phyloP scores from a whole-genome alignment of 345 rosid genomes.

The Chamaenerion angustifolium region DNA sequence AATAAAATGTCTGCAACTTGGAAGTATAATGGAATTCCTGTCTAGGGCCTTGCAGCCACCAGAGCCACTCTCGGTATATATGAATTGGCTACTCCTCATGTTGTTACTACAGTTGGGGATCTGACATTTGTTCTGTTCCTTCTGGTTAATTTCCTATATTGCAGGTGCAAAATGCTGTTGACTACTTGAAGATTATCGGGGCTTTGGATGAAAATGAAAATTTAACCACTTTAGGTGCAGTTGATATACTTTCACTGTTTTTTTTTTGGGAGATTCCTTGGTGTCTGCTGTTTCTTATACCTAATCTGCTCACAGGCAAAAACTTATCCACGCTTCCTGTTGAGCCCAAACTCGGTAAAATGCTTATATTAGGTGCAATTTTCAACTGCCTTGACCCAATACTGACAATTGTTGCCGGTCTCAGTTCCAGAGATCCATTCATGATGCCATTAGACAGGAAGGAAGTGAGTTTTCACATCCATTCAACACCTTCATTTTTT shows the following conservation, averaged over 20 bases:
- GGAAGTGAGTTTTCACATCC: slow-evolving; percentile 44
- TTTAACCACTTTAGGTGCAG: slow-evolving; percentile 65
- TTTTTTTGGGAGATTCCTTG: background rate
- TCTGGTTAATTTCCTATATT: slow-evolving; percentile 8
- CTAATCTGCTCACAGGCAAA: slow-evolving; percentile 37
- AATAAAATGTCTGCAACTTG: slow-evolving; percentile 83
- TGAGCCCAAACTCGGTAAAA: slow-evolving; percentile 98
- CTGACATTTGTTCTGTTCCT: background rate
- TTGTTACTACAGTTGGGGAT: background rate
- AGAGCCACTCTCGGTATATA: slow-evolving; percentile 72
- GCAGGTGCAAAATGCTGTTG: slow-evolving; percentile 96
- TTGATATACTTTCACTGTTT: background rate
- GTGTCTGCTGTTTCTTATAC: background rate
- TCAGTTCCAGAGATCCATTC: slow-evolving; percentile 92
- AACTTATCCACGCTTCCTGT: slow-evolving; percentile 86
- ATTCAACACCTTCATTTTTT: no score
- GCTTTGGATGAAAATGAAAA: slow-evolving; percentile 84
- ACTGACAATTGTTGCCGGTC: slow-evolving; percentile 95
- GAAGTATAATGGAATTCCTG: slow-evolving; percentile 77
- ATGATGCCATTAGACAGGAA: slow-evolving; percentile 93
- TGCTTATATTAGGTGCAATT: slow-evolving; percentile 81
- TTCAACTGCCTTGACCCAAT: slow-evolving; percentile 87
- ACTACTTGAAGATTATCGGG: slow-evolving; percentile 68
- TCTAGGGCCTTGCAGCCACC: slow-evolving; percentile 94
- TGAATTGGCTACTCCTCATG: slow-evolving; percentile 1